Conservation (phyloP, 2,329 filamentous ascomycete genomes). For the Paecilomyces dactylethromorphus region DNA sequence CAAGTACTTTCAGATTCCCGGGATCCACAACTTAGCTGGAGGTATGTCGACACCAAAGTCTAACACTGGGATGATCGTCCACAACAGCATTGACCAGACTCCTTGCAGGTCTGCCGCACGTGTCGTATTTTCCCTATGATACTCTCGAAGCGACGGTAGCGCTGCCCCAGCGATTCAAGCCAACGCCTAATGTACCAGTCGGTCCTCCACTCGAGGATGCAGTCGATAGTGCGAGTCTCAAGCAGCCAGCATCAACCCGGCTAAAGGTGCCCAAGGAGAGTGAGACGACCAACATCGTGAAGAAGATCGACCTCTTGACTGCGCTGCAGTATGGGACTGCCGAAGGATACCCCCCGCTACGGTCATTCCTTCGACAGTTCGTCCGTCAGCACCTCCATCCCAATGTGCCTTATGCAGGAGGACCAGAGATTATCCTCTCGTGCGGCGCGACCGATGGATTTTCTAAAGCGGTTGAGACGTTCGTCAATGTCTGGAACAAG, state of each 20-base stretch:
- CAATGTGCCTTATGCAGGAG: constrained; percentile 68
- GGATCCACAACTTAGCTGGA: constrained; percentile 56
- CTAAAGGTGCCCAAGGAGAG: constrained; percentile 67
- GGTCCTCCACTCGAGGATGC: constrained; percentile 38
- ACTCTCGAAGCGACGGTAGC: constrained; percentile 79
- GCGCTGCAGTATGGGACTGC: constrained; percentile 85
- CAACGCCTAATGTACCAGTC: constrained; percentile 57
- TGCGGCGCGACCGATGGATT: constrained; percentile 84
- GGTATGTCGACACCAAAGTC: constrained; percentile 34
- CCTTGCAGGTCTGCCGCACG: constrained; percentile 65
- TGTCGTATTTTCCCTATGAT: constrained; percentile 81
- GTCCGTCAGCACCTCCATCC: constrained; percentile 70
- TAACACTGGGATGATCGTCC: background rate
- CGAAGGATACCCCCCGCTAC: constrained; percentile 72
- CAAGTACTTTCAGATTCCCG: constrained; percentile 67
- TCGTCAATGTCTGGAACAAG: constrained; percentile 69
- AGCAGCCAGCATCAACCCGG: constrained; percentile 39
- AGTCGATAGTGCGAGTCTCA: constrained; percentile 25
- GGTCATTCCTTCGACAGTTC: constrained; percentile 73
- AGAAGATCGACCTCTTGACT: constrained; percentile 72
- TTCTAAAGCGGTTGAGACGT: constrained; percentile 66
- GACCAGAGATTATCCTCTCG: constrained; percentile 71
- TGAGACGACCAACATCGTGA: constrained; percentile 50
- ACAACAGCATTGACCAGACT: constrained; percentile 4
- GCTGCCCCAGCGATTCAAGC: constrained; percentile 65